Percentiles rank a stretch among this genome's conserved stretches.
Conservation (phyloP, 148 eudicot genomes). For the Silene conica region DNA sequence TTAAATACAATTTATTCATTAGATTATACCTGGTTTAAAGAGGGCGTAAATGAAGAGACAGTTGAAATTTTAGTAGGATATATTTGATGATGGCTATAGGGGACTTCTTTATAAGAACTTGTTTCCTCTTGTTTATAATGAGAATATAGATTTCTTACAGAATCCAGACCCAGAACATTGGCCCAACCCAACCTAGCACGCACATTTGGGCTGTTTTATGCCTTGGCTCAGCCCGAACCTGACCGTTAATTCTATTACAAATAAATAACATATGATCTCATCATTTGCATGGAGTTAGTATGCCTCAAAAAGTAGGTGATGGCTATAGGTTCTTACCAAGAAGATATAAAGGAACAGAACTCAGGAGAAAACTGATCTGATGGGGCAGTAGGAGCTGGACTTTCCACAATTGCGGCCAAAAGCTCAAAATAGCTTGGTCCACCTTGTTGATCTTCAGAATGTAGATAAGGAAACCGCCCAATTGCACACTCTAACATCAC, state of each 20-base stretch:
- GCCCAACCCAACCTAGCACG: no score
- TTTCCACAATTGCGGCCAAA: conserved; percentile 71
- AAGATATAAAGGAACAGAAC: conserved; percentile 87
- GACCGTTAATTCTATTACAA: neutral
- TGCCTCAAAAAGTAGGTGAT: conserved; percentile 1
- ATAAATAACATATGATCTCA: neutral
- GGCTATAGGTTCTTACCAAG: conserved; percentile 49
- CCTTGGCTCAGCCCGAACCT: neutral
- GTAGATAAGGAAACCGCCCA: conserved; percentile 89
- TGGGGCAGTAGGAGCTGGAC: conserved; percentile 91
- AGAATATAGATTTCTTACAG: no score
- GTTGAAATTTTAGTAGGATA: no score
- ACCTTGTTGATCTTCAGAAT: conserved; percentile 72
- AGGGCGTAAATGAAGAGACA: no score
- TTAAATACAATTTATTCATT: no score
- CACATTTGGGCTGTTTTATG: no score
- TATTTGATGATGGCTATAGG: no score
- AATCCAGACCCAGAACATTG: no score
- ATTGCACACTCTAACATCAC: conserved; percentile 97
- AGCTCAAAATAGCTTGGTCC: conserved; percentile 92
- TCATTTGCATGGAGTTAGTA: neutral
- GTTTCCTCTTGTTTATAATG: no score
- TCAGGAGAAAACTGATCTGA: conserved; percentile 96
- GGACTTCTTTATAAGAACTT: no score
- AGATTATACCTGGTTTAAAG: no score